Percentiles rank a stretch among this genome's conserved stretches.
Evolutionary conservation across 2,329 filamentous ascomycete species (phyloP).

Genomic region (Scorias spongiosa): DNA sequence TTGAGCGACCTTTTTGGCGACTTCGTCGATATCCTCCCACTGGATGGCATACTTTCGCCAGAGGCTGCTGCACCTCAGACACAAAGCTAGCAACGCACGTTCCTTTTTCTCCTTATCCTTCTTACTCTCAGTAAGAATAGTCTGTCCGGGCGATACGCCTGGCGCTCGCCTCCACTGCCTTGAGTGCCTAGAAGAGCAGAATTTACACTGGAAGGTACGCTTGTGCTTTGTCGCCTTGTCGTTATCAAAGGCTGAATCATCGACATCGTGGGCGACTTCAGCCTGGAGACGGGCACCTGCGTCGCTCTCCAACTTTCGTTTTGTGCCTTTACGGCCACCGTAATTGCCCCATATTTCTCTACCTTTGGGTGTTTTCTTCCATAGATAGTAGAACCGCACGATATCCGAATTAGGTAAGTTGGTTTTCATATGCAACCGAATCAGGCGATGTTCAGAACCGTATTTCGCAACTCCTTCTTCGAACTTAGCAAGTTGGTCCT

Average conservation of each 20-base stretch:
- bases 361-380: constrained; percentile 86
- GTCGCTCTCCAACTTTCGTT: constrained; percentile 50
- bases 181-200: constrained; percentile 66
- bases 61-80: constrained; percentile 75
- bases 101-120: constrained; percentile 60
- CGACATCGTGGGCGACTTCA: constrained; percentile 79
- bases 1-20: constrained; percentile 71
- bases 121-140: constrained; percentile 52
- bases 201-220: constrained; percentile 82
- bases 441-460: constrained; percentile 73
- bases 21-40: constrained; percentile 86
- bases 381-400: constrained; percentile 89
- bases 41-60: constrained; percentile 95
- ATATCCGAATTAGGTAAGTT: constrained; percentile 58
- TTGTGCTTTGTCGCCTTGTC: constrained; percentile 70
- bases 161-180: constrained; percentile 88
- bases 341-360: constrained; percentile 82
- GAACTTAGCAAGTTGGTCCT: constrained; percentile 73
- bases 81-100: constrained; percentile 67
- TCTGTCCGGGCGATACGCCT: constrained; percentile 53
- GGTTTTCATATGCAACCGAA: constrained; percentile 74
- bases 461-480: constrained; percentile 83
- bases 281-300: constrained; percentile 65
- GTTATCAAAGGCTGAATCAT: constrained; percentile 91
- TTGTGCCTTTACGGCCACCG: constrained; percentile 76